Evolutionary conservation across 2,329 filamentous ascomycete genomes (phyloP).

Genomic region (Fusarium guadeloupense): DNA sequence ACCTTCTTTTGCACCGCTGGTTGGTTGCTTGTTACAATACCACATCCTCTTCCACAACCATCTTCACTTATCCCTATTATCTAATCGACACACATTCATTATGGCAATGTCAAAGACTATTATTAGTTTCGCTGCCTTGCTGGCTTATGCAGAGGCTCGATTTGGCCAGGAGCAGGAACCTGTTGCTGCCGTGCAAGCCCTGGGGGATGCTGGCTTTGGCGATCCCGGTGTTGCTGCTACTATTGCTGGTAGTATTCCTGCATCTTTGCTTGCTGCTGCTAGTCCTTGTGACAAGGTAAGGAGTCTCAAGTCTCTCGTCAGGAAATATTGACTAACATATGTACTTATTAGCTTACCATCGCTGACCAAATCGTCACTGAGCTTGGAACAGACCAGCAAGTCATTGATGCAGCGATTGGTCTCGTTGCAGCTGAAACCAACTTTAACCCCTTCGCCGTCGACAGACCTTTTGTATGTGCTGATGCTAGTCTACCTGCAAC

Average conservation of each 20-base stretch:
- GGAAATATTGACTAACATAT: conserved; percentile 26
- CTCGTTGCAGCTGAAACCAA: conserved; percentile 76
- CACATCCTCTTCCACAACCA: conserved; percentile 9
- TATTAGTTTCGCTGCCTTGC: conserved; percentile 23
- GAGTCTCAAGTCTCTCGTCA: not conserved
- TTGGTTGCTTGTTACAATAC: conserved; percentile 32
- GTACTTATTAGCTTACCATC: conserved; percentile 61
- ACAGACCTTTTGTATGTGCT: conserved; percentile 69
- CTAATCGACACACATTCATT: not conserved
- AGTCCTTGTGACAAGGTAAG: conserved; percentile 71
- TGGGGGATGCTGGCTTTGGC: conserved; percentile 59
- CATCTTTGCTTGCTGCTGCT: conserved; percentile 70
- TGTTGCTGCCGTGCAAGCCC: conserved; percentile 62
- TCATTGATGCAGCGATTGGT: conserved; percentile 68
- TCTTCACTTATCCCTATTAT: not conserved
- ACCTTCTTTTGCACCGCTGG: conserved; percentile 34
- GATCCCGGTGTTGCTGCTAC: conserved; percentile 68
- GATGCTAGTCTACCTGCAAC: conserved; percentile 71
- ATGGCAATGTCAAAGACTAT: conserved; percentile 31
- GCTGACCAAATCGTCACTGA: conserved; percentile 71
- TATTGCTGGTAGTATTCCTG: conserved; percentile 68
- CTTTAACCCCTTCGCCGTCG: conserved; percentile 73
- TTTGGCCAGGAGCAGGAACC: conserved; percentile 72
- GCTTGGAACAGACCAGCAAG: conserved; percentile 67
- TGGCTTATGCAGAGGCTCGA: conserved; percentile 60